Conservation (phyloP, 805 yeast species). For the Candida yuanshanica region DNA sequence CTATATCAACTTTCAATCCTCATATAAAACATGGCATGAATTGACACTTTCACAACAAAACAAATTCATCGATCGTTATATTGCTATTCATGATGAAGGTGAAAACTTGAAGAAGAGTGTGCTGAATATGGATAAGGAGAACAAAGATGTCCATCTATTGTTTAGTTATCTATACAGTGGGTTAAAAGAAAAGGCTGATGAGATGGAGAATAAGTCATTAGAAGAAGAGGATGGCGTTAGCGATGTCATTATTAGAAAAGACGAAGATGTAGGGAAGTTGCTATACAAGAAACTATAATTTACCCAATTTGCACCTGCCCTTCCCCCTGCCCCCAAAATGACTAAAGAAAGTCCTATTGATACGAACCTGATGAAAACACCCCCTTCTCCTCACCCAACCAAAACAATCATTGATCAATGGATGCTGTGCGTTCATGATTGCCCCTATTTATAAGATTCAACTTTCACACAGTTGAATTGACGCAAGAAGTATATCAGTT, state of each 20-base stretch:
- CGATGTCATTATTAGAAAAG: constrained; percentile 6
- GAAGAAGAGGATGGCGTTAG: background rate
- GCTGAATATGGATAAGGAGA: constrained; percentile 6
- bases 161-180: constrained; percentile 8
- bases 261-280: constrained; percentile 7
- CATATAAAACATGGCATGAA: constrained; percentile 11
- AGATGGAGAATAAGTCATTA: background rate
- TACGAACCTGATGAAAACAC: background rate
- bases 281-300: constrained; percentile 3
- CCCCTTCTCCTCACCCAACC: background rate
- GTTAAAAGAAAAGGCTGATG: constrained; percentile 10
- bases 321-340: background rate
- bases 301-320: background rate
- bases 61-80: constrained; percentile 7
- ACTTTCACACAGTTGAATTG: background rate
- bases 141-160: constrained; percentile 11
- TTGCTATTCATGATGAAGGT: constrained; percentile 5
- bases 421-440: background rate
- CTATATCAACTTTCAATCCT: constrained; percentile 7
- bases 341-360: background rate
- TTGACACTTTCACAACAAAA: constrained; percentile 7
- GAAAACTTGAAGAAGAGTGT: constrained; percentile 4
- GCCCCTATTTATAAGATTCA: background rate
- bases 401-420: background rate
- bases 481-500: too few relatives aligned